Evolutionary conservation across 2,329 filamentous ascomycete genomes (phyloP), one percentile per base, ranked within the genome.

Genomic region (Annulohypoxylon truncatum): DNA sequence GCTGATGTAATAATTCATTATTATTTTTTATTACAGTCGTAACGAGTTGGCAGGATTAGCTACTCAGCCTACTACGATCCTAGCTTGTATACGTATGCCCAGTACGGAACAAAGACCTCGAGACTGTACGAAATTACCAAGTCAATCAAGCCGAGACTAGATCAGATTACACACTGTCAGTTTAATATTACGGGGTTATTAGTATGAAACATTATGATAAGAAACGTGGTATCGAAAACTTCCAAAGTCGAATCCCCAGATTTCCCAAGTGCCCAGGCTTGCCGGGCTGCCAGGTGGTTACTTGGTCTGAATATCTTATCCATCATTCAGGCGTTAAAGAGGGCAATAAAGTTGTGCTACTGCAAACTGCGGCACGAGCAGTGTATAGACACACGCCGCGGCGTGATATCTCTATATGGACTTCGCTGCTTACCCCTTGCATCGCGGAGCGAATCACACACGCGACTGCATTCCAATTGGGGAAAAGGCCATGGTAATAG

Each of bases 1-100:
- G 66, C 66, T 67, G 68, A 69, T 69, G 68, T 67, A 71, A 67
- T 65, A 71, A 67, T 65, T 65, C 47, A 48, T 53, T 52, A 40
- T 59, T 57, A 18, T 40, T 61, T 40, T 58, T 46, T 57, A 42
- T 53, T 42, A 40, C 13, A n/a, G 35, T 53, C 13, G 28, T 31
- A 55, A 15, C 26, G 44, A 50, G 33, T 24, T 53, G 40, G 54
- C 29, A 40, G 24, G 52, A 47, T 52, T 48, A 35, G 33, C 12
- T 33, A 13, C 31, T 10, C 31, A 15, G 22, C n/a, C 24, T 46
- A 33, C 35, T 47, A 50, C 31, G 18, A 40, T 18, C 15, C 31
- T 29, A 33, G 35, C 35, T 44, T 35, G 22, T 52, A 29, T 31
- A 35, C 31, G 29, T 44, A 44, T 22, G 38, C 38, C 38, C 18